Evolutionary conservation across 2,329 filamentous ascomycete species (phyloP).

Genomic region (Ophiostoma perfectum): DNA sequence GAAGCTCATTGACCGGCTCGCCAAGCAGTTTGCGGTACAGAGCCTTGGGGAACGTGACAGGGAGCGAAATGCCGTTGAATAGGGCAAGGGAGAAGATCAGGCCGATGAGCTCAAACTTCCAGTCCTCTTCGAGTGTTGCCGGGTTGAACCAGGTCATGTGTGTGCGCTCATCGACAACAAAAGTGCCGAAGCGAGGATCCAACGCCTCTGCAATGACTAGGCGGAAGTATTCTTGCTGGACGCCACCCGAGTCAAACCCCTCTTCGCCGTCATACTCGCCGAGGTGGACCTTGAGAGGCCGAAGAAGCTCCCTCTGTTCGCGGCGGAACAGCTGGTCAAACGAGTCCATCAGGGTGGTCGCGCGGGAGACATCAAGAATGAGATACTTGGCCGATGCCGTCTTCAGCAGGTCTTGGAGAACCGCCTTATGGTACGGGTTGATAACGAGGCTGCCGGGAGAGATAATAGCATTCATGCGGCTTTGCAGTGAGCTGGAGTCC

Average conservation of each 20-base stretch:
- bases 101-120: slow-evolving; percentile 87
- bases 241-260: slow-evolving; percentile 87
- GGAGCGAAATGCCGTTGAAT: slow-evolving; percentile 88
- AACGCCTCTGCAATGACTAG: slow-evolving; percentile 75
- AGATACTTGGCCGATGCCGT: slow-evolving; percentile 66
- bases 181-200: slow-evolving; percentile 71
- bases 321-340: slow-evolving; percentile 88
- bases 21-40: slow-evolving; percentile 77
- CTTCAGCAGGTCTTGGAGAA: slow-evolving; percentile 58
- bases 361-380: slow-evolving; percentile 61
- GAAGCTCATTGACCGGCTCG: slow-evolving; percentile 61
- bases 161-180: slow-evolving; percentile 69
- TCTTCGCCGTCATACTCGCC: slow-evolving; percentile 79
- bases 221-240: slow-evolving; percentile 94
- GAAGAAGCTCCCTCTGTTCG: slow-evolving; percentile 72
- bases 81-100: slow-evolving; percentile 82
- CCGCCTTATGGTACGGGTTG: slow-evolving; percentile 53
- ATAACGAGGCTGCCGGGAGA: slow-evolving; percentile 51
- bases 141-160: slow-evolving; percentile 86
- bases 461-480: slow-evolving; percentile 52
- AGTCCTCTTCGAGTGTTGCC: slow-evolving; percentile 71
- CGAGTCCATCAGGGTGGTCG: slow-evolving; percentile 64
- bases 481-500: slow-evolving; percentile 55
- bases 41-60: slow-evolving; percentile 78
- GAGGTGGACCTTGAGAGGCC: slow-evolving; percentile 82